phyloP scores from a whole-genome alignment of 257 asterid genomes.

The Solanum clarkiae region DNA sequence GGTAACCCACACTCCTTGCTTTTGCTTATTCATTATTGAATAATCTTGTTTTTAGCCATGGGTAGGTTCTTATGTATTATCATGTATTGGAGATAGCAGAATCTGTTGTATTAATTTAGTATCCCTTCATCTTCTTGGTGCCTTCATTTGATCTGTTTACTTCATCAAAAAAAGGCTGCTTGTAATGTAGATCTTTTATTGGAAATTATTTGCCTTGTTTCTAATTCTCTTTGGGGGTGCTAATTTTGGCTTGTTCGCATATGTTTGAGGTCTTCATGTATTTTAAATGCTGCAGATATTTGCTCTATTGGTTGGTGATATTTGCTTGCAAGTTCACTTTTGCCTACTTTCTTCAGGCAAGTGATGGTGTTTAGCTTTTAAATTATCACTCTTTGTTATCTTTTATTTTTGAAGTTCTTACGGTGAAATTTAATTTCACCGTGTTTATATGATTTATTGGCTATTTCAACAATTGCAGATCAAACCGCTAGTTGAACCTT shows the following conservation, averaged over 20 bases:
- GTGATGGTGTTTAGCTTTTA: slow-evolving; percentile 13
- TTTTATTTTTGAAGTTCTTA: background rate
- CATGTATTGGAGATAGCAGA: background rate
- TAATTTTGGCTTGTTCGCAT: background rate
- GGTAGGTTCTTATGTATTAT: background rate
- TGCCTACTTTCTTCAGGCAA: slow-evolving; percentile 96
- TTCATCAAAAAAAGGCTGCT: background rate
- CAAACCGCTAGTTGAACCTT: slow-evolving; percentile 73
- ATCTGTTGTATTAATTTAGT: background rate
- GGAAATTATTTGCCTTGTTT: background rate
- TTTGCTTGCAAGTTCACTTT: slow-evolving; percentile 84
- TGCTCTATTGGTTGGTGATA: slow-evolving; percentile 87
- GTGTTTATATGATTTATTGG: background rate
- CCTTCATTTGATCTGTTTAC: background rate
- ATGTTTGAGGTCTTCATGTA: background rate
- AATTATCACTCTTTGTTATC: background rate
- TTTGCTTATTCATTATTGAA: background rate
- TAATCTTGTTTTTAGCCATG: background rate
- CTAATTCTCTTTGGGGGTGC: background rate
- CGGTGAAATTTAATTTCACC: background rate
- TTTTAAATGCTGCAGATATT: slow-evolving; percentile 49
- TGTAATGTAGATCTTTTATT: background rate
- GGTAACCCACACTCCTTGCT: no score
- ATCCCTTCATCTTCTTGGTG: background rate
- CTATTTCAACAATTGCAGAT: slow-evolving; percentile 43